Conservation (phyloP, 345 rosid genomes). For the Hypericum androsaemum region DNA sequence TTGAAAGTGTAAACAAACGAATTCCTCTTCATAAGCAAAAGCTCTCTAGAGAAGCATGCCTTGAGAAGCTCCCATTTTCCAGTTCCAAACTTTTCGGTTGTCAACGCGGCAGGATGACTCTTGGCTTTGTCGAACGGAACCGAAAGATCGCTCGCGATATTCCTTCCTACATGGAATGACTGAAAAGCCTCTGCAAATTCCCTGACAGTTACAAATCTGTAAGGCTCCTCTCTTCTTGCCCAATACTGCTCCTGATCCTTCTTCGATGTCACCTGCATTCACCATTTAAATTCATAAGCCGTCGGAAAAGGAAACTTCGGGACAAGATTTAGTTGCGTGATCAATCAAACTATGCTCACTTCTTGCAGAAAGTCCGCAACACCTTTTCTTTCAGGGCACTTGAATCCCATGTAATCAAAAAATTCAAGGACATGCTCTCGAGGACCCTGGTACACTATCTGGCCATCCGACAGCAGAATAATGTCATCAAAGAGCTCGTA, state of each 20-base stretch:
- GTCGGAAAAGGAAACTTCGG: background rate
- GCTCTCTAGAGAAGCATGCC: constrained; percentile 1
- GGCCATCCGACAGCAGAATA: constrained; percentile 6
- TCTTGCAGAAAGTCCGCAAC: constrained; percentile 7
- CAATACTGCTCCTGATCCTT: constrained; percentile 4
- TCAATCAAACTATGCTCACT: background rate
- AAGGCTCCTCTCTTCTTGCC: background rate
- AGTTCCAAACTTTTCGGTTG: background rate
- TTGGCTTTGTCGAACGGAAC: background rate
- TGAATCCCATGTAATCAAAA: constrained; percentile 5
- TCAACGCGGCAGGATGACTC: constrained; percentile 2
- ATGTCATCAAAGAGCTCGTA: constrained; percentile 6
- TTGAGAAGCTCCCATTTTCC: background rate
- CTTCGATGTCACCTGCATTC: background rate
- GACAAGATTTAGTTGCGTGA: background rate
- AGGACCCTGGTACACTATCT: constrained; percentile 7
- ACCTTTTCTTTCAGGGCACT: constrained; percentile 6
- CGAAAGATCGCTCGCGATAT: background rate
- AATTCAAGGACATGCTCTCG: constrained; percentile 4
- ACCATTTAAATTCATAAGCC: too few species aligned
- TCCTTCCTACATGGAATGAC: constrained; percentile 3
- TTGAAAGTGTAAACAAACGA: background rate
- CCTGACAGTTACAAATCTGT: background rate
- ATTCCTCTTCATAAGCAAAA: constrained; percentile 3
- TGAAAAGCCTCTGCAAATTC: constrained; percentile 3